Conservation (phyloP, 352 stramenopile species). For the Pythium aristosporum region DNA sequence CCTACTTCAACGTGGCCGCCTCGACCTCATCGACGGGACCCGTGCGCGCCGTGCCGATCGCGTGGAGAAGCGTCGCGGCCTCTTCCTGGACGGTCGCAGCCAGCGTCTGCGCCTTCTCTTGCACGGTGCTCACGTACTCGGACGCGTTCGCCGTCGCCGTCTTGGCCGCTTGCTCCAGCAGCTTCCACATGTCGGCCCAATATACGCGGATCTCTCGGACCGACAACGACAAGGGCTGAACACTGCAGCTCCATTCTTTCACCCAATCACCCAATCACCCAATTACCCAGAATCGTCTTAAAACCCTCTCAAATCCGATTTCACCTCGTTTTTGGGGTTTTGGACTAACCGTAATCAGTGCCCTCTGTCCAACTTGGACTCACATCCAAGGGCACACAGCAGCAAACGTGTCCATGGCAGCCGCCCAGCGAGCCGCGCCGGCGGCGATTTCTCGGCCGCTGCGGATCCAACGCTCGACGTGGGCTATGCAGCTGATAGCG, state of each 20-base stretch:
- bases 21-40: constrained; percentile 76
- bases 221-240: too few species aligned
- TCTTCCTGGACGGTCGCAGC: constrained; percentile 76
- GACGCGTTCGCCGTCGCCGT: constrained; percentile 66
- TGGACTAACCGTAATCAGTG: not conserved
- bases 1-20: not conserved
- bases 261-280: constrained; percentile 22
- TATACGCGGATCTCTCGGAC: too few species aligned
- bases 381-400: not conserved
- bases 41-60: constrained; percentile 52
- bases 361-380: not conserved
- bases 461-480: not conserved
- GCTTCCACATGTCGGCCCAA: constrained; percentile 52
- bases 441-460: constrained; percentile 4
- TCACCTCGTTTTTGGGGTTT: constrained; percentile 10
- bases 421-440: not conserved
- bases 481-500: not conserved
- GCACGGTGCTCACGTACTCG: constrained; percentile 66
- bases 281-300: constrained; percentile 10
- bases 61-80: constrained; percentile 60
- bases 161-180: constrained; percentile 79
- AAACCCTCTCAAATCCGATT: not conserved
- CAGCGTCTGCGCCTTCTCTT: constrained; percentile 76
- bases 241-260: not conserved
- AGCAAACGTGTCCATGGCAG: constrained; percentile 6